phyloP scores from a whole-genome alignment of 208 protist genomes.

The Strigomonas culicis region DNA sequence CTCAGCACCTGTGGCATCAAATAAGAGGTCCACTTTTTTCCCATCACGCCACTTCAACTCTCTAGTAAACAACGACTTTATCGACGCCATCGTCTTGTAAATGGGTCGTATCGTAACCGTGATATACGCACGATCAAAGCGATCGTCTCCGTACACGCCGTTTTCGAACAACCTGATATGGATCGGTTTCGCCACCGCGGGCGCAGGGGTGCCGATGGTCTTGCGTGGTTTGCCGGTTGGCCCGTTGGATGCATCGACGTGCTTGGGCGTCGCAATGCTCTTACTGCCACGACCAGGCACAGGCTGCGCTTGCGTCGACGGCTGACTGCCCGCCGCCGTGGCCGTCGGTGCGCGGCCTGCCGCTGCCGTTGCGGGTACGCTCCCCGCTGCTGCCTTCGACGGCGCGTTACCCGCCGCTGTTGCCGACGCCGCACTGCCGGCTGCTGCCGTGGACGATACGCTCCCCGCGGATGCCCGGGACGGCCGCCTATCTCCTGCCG shows the following conservation, averaged over 20 bases:
- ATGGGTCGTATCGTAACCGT: conserved; percentile 82
- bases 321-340: not conserved
- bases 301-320: too few relatives aligned
- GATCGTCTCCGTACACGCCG: conserved; percentile 77
- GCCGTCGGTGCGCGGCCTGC: not conserved
- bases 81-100: conserved; percentile 69
- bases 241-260: not conserved
- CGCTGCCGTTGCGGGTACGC: too few relatives aligned
- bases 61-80: conserved; percentile 70
- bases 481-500: too few relatives aligned
- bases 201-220: not conserved
- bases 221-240: not conserved
- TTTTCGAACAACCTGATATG: conserved; percentile 87
- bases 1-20: conserved; percentile 67
- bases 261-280: too few relatives aligned
- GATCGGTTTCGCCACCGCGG: conserved; percentile 28
- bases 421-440: too few relatives aligned
- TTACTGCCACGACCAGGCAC: too few relatives aligned
- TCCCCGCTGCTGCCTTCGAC: too few relatives aligned
- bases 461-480: too few relatives aligned
- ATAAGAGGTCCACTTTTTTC: conserved; percentile 71
- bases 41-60: conserved; percentile 82
- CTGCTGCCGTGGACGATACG: too few relatives aligned
- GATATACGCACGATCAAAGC: conserved; percentile 46
- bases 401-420: too few relatives aligned